Evolutionary conservation across 192 early-diverging fungal species (phyloP).

Genomic region (Backusella australiensis): DNA sequence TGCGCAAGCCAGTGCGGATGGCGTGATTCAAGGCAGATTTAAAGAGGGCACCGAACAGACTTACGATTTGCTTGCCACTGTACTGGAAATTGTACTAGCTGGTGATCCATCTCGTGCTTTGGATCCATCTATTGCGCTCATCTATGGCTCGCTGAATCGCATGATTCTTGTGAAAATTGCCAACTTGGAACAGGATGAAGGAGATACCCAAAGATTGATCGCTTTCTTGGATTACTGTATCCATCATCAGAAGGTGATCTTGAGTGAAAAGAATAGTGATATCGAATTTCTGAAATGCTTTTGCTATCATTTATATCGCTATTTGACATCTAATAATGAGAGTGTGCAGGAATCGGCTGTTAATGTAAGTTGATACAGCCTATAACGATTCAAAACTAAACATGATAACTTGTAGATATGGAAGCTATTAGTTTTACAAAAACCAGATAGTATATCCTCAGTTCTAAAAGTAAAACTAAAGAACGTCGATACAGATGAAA

Average conservation of each 20-base stretch:
- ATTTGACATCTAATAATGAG: slow-evolving; percentile 39
- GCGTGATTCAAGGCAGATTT: slow-evolving; percentile 48
- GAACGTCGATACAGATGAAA: slow-evolving; percentile 36
- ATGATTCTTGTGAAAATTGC: slow-evolving; percentile 50
- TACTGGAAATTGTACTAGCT: slow-evolving; percentile 41
- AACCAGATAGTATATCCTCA: slow-evolving; percentile 42
- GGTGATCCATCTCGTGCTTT: slow-evolving; percentile 5
- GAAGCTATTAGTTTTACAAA: slow-evolving; percentile 59
- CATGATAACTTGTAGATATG: slow-evolving; percentile 40
- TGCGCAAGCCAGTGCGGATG: slow-evolving; percentile 36
- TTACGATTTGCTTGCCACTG: slow-evolving; percentile 47
- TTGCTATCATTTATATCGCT: slow-evolving; percentile 59
- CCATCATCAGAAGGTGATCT: slow-evolving; percentile 61
- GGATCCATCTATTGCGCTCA: slow-evolving; percentile 9
- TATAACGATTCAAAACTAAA: not conserved
- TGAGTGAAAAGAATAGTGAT: slow-evolving; percentile 50
- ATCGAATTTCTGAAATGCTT: slow-evolving; percentile 61
- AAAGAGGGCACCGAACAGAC: slow-evolving; percentile 39
- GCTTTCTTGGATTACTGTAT: slow-evolving; percentile 54
- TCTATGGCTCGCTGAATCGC: slow-evolving; percentile 48
- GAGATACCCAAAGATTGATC: slow-evolving; percentile 23
- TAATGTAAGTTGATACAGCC: slow-evolving; percentile 36
- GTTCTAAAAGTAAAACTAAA: slow-evolving; percentile 35
- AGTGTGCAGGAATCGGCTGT: slow-evolving; percentile 43
- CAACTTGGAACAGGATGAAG: slow-evolving; percentile 41